A percentile compares a stretch with the other conserved stretches of the same genome.
phyloP scores from a whole-genome alignment of 352 stramenopile genomes.

The Nothophytophthora sp. region DNA sequence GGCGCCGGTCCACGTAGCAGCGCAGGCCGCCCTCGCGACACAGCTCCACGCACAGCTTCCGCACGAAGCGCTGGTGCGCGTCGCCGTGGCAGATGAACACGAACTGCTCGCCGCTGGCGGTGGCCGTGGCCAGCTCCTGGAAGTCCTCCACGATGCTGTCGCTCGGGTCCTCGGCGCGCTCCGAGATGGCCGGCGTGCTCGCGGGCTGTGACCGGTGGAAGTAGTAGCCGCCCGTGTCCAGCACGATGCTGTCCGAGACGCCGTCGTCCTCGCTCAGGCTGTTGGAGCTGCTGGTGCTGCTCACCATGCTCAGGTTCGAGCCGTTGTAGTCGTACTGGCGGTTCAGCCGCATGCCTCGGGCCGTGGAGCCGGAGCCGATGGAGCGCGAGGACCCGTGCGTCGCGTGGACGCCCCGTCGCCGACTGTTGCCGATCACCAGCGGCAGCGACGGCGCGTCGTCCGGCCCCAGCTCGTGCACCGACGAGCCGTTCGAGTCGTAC shows the following conservation, averaged over 20 bases:
- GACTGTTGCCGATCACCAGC: constrained; percentile 24
- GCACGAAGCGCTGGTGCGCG: constrained; percentile 69
- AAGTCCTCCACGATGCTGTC: constrained; percentile 68
- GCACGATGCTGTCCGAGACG: constrained; percentile 61
- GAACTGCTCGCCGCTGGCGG: constrained; percentile 67
- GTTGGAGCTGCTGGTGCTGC: constrained; percentile 46
- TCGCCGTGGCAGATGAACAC: constrained; percentile 87
- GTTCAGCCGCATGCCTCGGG: constrained; percentile 24
- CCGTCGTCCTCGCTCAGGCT: constrained; percentile 51
- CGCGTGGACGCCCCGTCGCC: constrained; percentile 9
- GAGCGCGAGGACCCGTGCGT: constrained; percentile 27
- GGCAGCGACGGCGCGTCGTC: constrained; percentile 19
- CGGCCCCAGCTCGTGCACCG: constrained; percentile 22
- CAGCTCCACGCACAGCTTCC: constrained; percentile 66
- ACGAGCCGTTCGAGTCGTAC: constrained; percentile 35
- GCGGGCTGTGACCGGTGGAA: constrained; percentile 44
- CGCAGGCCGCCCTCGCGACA: constrained; percentile 64
- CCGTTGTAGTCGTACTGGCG: constrained; percentile 38
- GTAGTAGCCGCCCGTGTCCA: constrained; percentile 73
- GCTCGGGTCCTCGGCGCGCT: constrained; percentile 14
- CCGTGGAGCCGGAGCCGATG: constrained; percentile 24
- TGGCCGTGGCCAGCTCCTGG: constrained; percentile 50
- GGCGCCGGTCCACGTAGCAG: constrained; percentile 70
- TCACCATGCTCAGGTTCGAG: constrained; percentile 36
- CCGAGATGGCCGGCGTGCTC: constrained; percentile 18